A percentile compares a stretch with the other conserved stretches of the same genome.
Conservation (phyloP, 2,329 filamentous ascomycete genomes). For the Fonsecaea pedrosoi region DNA sequence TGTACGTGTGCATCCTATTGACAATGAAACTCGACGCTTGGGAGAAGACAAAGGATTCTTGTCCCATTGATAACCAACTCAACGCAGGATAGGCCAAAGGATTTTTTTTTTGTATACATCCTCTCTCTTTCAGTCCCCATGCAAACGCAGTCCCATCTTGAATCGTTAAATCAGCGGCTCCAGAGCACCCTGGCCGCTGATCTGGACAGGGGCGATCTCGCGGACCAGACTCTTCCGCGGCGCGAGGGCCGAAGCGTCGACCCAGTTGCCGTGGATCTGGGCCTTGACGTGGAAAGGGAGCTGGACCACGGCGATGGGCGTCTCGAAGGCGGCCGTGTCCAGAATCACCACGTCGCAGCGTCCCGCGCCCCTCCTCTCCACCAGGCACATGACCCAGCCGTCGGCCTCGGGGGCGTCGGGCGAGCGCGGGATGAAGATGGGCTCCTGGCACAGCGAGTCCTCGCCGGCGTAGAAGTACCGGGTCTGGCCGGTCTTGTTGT, state of each 20-base stretch:
- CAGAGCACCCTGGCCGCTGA: no score
- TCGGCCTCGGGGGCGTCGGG: constrained; percentile 17
- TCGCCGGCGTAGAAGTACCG: constrained; percentile 24
- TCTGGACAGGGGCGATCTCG: no score
- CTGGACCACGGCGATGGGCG: constrained; percentile 51
- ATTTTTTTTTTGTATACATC: no score
- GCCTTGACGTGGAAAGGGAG: constrained; percentile 47
- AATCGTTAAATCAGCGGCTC: no score
- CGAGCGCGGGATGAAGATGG: constrained; percentile 25
- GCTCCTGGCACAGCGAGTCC: constrained; percentile 17
- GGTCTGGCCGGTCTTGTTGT: constrained; percentile 14
- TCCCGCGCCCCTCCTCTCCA: not conserved
- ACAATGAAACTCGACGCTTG: no score
- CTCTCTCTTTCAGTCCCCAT: no score
- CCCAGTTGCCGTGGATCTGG: constrained; percentile 47
- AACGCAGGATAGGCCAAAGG: no score
- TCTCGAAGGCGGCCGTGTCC: constrained; percentile 49
- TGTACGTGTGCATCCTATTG: no score
- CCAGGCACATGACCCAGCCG: constrained; percentile 25
- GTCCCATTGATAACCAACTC: no score
- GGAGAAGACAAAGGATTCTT: no score
- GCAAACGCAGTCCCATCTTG: no score
- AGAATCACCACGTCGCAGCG: constrained; percentile 42
- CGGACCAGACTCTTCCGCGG: no score
- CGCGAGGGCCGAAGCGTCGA: constrained; percentile 14